These are phyloP conservation scores for Cladophialophora carrionii DNA, from an alignment of 2,329 filamentous ascomycete species.

Conservation along the genomic window DNA sequence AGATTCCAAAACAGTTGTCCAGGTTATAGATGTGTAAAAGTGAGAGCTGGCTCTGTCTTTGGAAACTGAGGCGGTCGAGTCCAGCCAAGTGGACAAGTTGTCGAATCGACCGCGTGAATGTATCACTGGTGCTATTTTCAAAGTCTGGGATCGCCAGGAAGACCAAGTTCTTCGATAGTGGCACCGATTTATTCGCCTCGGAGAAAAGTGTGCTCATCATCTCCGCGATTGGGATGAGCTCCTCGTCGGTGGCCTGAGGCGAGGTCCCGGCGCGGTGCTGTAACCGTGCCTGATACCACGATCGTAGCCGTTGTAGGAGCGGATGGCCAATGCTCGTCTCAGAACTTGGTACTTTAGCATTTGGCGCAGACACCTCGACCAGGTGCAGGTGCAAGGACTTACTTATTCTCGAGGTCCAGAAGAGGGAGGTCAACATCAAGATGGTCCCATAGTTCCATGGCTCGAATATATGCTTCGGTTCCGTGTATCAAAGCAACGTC, in stretches of 20 bases:
- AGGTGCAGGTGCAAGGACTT: conserved; percentile 3
- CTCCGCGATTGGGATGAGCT: conserved; percentile 17
- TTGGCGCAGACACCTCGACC: conserved; percentile 13
- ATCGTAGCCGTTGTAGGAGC: conserved; percentile 18
- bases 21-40: conserved; percentile 16
- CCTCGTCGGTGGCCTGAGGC: conserved; percentile 8
- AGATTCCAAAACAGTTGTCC: conserved; percentile 19
- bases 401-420: conserved; percentile 8
- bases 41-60: conserved; percentile 21
- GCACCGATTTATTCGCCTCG: conserved; percentile 18
- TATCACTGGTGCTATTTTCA: conserved; percentile 17
- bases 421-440: conserved; percentile 1
- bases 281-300: conserved; percentile 2
- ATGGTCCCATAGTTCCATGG: conserved; percentile 18
- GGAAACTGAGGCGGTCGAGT: conserved; percentile 15
- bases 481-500: conserved; percentile 15
- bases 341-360: conserved; percentile 15
- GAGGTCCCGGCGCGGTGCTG: neutral
- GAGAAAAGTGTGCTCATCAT: conserved; percentile 20
- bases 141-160: conserved; percentile 20
- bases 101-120: conserved; percentile 10
- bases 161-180: conserved; percentile 13
- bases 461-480: conserved; percentile 16
- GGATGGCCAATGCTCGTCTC: conserved; percentile 9
- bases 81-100: conserved; percentile 18